Evolutionary conservation across 2,329 filamentous ascomycete species (phyloP).

Genomic region (Phoma sp.): DNA sequence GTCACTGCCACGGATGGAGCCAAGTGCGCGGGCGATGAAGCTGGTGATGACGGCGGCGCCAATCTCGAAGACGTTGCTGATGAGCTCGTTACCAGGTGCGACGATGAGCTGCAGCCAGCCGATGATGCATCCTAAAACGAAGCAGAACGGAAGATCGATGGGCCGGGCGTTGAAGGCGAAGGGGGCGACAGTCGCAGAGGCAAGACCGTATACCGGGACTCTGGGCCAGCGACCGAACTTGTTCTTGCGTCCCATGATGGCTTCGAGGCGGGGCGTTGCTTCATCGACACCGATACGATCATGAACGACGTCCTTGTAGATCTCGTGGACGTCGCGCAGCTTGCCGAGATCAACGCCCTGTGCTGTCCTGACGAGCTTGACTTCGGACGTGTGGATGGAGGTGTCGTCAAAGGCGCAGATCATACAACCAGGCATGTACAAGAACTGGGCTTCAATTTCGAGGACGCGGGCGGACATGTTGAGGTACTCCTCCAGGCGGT

Average conservation of each 20-base stretch:
- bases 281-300: conserved; percentile 76
- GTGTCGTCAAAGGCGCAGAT: conserved; percentile 86
- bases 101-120: conserved; percentile 77
- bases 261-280: conserved; percentile 67
- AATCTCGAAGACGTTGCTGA: conserved; percentile 61
- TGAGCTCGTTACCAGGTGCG: conserved; percentile 75
- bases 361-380: conserved; percentile 72
- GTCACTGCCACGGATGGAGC: conserved; percentile 50
- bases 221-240: conserved; percentile 58
- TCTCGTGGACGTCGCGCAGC: conserved; percentile 74
- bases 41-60: conserved; percentile 57
- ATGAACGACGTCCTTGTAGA: conserved; percentile 84
- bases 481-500: conserved; percentile 91
- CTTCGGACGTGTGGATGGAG: conserved; percentile 77
- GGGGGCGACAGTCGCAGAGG: conserved; percentile 76
- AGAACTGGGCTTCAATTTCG: conserved; percentile 85
- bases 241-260: conserved; percentile 64
- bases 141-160: conserved; percentile 79
- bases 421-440: conserved; percentile 93
- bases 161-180: conserved; percentile 80
- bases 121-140: conserved; percentile 75
- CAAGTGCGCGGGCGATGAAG: conserved; percentile 57
- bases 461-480: conserved; percentile 87
- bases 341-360: conserved; percentile 78
- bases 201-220: conserved; percentile 75